Percentiles rank a stretch among this genome's conserved stretches.
These are phyloP conservation scores for Colletotrichum tropicale DNA, from an alignment of 2,329 filamentous ascomycete genomes.

Conservation along the genomic window DNA sequence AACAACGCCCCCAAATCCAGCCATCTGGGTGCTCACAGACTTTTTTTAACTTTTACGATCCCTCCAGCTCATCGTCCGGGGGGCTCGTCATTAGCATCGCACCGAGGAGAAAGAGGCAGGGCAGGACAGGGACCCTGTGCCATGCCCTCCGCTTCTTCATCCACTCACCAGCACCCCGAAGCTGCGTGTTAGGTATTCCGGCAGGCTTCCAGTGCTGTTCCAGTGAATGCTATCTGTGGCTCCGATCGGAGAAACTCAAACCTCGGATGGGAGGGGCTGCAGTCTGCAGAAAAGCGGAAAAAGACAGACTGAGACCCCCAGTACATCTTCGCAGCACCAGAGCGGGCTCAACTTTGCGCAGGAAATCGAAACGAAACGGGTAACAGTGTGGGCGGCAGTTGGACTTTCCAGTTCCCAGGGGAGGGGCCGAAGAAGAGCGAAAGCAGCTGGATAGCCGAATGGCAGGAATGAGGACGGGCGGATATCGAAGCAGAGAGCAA, in stretches of 20 bases:
- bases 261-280: neutral
- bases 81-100: conserved; percentile 10
- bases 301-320: neutral
- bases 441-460: neutral
- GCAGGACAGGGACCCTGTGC: neutral
- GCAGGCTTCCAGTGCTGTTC: neutral
- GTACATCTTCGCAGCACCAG: neutral
- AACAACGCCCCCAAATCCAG: conserved; percentile 21
- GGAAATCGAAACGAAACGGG: conserved; percentile 13
- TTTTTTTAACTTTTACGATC: conserved; percentile 21
- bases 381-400: conserved; percentile 14
- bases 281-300: neutral
- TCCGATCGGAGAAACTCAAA: conserved; percentile 15
- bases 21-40: conserved; percentile 20
- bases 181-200: neutral
- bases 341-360: neutral
- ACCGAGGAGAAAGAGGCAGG: neutral
- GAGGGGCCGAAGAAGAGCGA: neutral
- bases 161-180: neutral
- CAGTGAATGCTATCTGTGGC: neutral
- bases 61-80: conserved; percentile 20
- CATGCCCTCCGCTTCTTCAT: neutral
- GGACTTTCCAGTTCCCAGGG: neutral
- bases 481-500: neutral
- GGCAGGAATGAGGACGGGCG: neutral